Conservation (phyloP, 192 early-diverging fungal genomes). For the Umbelopsis sp. region DNA sequence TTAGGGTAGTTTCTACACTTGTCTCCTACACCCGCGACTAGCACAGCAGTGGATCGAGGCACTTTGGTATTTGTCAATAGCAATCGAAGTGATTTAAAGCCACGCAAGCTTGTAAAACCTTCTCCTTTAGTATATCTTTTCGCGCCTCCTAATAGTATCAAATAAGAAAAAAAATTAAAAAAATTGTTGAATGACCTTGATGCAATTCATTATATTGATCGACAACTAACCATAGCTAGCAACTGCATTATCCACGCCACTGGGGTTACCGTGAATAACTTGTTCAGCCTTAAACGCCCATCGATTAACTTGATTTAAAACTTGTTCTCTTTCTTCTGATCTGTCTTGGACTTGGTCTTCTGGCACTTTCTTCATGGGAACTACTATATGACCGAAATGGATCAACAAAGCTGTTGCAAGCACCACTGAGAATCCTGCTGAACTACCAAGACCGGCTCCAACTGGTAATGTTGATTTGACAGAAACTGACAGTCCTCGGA, state of each 20-base stretch:
- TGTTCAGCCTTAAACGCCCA: constrained; percentile 94
- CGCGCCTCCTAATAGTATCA: constrained; percentile 62
- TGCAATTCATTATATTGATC: background rate
- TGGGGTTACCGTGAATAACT: constrained; percentile 94
- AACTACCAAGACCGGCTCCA: constrained; percentile 93
- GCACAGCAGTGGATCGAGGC: constrained; percentile 84
- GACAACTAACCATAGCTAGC: constrained; percentile 72
- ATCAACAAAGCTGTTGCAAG: constrained; percentile 77
- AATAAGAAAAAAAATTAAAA: background rate
- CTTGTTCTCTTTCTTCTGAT: constrained; percentile 23
- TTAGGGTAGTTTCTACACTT: constrained; percentile 57
- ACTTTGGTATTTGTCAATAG: constrained; percentile 90
- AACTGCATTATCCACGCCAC: constrained; percentile 93
- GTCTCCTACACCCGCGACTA: constrained; percentile 78
- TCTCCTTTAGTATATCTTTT: constrained; percentile 68
- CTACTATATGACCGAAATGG: constrained; percentile 43
- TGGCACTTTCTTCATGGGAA: constrained; percentile 9
- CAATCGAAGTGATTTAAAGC: constrained; percentile 68
- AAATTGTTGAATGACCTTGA: background rate
- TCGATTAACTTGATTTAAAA: constrained; percentile 69
- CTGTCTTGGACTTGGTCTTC: constrained; percentile 19
- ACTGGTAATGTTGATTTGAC: constrained; percentile 83
- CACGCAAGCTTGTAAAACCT: constrained; percentile 48
- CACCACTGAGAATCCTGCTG: constrained; percentile 87
- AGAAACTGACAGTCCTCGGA: constrained; percentile 57